Evolutionary conservation across 176 grass and related monocot genomes (phyloP), one percentile per base, ranked within the genome.

Genomic region (Thinopyrum elongatum): DNA sequence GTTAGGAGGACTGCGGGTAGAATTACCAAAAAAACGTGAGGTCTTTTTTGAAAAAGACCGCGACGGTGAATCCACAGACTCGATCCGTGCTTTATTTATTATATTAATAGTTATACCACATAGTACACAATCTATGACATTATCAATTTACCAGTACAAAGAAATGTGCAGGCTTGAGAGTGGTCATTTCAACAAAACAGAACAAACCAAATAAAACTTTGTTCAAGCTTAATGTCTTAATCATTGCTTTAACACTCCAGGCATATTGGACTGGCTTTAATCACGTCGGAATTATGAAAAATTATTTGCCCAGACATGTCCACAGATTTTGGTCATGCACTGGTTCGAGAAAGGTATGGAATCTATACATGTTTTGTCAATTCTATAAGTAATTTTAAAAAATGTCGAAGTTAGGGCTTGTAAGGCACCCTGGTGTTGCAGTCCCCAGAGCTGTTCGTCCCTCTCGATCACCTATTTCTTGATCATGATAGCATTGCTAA

Each of bases 41-140:
- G n/a, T n/a, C n/a, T n/a, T n/a, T n/a, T n/a, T n/a, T n/a, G n/a
- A n/a, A n/a, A n/a, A n/a, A n/a, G n/a, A n/a, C n/a, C n/a, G n/a
- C n/a, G n/a, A n/a, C n/a, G n/a, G n/a, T n/a, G n/a, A n/a, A n/a
- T n/a, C n/a, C n/a, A n/a, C n/a, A n/a, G n/a, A n/a, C n/a, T n/a
- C n/a, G n/a, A n/a, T n/a, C n/a, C n/a, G n/a, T n/a, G n/a, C n/a
- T n/a, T n/a, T n/a, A n/a, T n/a, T n/a, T n/a, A n/a, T n/a, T n/a
- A n/a, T n/a, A n/a, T n/a, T n/a, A n/a, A n/a, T n/a, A n/a, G 25
- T 74, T 74, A 12, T 12, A 76, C 44, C 83, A 65, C 72, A 55
- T 44, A 15, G 64, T 15, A 69, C 59, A 65, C 59, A 65, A 57
- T 6, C n/a, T 74, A 58, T 22, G 67, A 51, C 75, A 25, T 65